phyloP scores from a whole-genome alignment of 2,329 filamentous ascomycete species.

The Alternaria triticina region DNA sequence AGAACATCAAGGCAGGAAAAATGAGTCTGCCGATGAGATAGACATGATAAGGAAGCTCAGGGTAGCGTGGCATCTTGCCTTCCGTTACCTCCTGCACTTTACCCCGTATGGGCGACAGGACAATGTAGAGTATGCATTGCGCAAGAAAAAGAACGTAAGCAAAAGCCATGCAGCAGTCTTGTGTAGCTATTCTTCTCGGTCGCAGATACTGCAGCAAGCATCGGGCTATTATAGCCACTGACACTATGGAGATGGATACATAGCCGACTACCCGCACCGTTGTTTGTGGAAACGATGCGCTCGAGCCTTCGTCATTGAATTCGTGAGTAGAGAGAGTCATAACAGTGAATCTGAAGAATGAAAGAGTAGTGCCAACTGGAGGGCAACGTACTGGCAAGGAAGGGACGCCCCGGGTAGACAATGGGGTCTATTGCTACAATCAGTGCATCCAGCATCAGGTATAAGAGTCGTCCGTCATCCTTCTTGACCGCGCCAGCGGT shows the following conservation, averaged over 20 bases:
- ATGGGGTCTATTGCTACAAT: neutral
- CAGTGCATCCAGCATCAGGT: neutral
- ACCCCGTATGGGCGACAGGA: neutral
- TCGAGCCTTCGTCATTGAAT: neutral
- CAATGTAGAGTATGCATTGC: conserved; percentile 1
- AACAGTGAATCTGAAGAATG: neutral
- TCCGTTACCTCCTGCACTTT: neutral
- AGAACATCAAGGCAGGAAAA: conserved; percentile 1
- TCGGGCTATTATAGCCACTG: neutral
- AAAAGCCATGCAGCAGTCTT: neutral
- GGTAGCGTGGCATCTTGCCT: neutral
- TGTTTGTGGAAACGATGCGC: neutral
- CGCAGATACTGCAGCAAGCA: neutral
- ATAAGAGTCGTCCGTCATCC: neutral
- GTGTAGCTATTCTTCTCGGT: neutral
- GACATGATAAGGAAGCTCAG: neutral
- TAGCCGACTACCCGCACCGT: neutral
- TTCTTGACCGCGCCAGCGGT: neutral
- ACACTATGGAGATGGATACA: neutral
- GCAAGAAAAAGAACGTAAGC: neutral
- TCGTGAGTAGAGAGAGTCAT: neutral
- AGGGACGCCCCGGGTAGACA: neutral
- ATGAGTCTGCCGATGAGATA: neutral
- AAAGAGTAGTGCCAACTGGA: neutral
- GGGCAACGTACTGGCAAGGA: neutral